phyloP scores from a whole-genome alignment of 2,329 filamentous ascomycete species.

The Diplodia intermedia region DNA sequence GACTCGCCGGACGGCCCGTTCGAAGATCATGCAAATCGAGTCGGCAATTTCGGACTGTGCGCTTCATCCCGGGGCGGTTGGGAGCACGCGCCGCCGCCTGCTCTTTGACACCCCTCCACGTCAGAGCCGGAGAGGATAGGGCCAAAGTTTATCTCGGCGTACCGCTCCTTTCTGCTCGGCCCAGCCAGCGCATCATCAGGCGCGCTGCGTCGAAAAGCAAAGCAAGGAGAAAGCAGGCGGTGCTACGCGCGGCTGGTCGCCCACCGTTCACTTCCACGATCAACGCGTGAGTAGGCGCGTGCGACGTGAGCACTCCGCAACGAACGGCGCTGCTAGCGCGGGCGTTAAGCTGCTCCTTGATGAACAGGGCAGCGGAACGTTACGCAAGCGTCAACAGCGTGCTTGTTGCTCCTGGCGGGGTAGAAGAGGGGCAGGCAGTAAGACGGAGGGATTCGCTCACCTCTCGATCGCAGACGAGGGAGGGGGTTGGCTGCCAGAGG shows the following conservation, averaged over 20 bases:
- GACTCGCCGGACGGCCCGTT: slow-evolving; percentile 3
- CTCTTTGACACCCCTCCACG: neutral
- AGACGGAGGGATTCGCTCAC: slow-evolving; percentile 21
- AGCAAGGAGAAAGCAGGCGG: slow-evolving; percentile 1
- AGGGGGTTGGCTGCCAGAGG: neutral
- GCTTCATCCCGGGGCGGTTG: neutral
- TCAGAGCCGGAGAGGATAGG: neutral
- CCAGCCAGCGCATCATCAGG: neutral
- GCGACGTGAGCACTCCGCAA: neutral
- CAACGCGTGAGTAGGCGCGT: neutral
- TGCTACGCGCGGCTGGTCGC: slow-evolving; percentile 9
- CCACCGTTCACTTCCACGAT: neutral
- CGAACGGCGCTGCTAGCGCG: neutral
- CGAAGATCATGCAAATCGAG: neutral
- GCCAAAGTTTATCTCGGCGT: neutral
- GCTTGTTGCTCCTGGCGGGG: slow-evolving; percentile 2
- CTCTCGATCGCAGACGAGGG: neutral
- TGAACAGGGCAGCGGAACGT: slow-evolving; percentile 11
- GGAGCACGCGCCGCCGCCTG: neutral
- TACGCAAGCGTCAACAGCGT: slow-evolving; percentile 16
- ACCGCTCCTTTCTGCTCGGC: too few relatives aligned
- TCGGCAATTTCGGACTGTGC: too few relatives aligned
- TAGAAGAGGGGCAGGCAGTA: slow-evolving; percentile 17
- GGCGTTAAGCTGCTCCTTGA: neutral
- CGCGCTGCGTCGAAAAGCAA: neutral